Percentiles rank a stretch among this genome's conserved stretches.
Evolutionary conservation across 106 monocot species (phyloP).

Genomic region (Vanilla planifolia): DNA sequence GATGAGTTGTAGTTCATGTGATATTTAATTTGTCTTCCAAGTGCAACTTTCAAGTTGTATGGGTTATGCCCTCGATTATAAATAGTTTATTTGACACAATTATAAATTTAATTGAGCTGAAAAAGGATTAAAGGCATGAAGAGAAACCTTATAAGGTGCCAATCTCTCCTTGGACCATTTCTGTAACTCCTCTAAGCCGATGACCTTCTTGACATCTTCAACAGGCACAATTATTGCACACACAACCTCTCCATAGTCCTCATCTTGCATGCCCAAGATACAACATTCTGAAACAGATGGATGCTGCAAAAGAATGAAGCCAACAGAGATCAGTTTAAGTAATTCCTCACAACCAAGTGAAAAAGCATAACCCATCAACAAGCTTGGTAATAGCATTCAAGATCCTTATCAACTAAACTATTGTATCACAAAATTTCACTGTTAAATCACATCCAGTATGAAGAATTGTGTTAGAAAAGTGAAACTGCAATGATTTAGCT

Average conservation of each 20-base stretch:
- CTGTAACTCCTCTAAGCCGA: conserved; percentile 64
- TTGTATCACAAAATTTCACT: too few relatives aligned
- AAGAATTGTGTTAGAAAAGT: too few relatives aligned
- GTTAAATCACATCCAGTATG: background rate
- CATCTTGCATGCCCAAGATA: conserved; percentile 79
- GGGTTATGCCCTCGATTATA: too few relatives aligned
- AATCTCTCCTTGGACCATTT: conserved; percentile 77
- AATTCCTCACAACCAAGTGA: too few relatives aligned
- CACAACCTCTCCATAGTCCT: conserved; percentile 82
- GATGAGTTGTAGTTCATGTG: too few relatives aligned
- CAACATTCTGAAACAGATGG: conserved; percentile 69
- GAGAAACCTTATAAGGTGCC: conserved; percentile 93
- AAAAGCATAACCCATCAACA: too few relatives aligned
- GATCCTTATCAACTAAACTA: too few relatives aligned
- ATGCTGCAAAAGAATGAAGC: conserved; percentile 40
- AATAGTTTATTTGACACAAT: too few relatives aligned
- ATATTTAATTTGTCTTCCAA: too few relatives aligned
- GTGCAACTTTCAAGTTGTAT: too few relatives aligned
- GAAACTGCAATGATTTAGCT: too few relatives aligned
- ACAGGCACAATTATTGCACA: conserved; percentile 70
- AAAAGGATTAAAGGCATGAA: background rate
- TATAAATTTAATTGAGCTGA: background rate
- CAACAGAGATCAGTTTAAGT: background rate
- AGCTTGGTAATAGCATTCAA: too few relatives aligned
- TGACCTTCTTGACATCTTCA: conserved; percentile 29